phyloP scores from a whole-genome alignment of 257 asterid genomes.

The Jasminum sambac region DNA sequence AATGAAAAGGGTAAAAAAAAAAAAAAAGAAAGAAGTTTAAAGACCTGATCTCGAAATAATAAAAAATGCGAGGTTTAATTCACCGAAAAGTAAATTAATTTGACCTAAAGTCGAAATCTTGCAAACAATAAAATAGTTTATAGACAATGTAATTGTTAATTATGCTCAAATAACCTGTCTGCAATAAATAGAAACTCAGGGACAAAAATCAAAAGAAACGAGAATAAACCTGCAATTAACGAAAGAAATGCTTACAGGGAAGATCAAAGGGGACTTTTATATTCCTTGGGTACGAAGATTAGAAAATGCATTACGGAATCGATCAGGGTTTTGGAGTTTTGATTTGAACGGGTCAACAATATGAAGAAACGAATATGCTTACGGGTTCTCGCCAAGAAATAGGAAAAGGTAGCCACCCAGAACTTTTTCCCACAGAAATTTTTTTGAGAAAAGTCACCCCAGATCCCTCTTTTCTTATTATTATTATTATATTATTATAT shows the following conservation, averaged over 20 bases:
- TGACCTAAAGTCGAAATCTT: constrained; percentile 15
- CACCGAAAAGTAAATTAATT: constrained; percentile 17
- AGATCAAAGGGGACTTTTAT: constrained; percentile 29
- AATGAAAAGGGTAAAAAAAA: constrained; percentile 8
- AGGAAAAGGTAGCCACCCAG: constrained; percentile 5
- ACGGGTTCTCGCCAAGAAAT: constrained; percentile 33
- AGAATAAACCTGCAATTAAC: constrained; percentile 34
- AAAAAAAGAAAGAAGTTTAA: constrained; percentile 2
- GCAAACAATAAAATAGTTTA: constrained; percentile 3
- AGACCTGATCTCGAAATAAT: constrained; percentile 15
- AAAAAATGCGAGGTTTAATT: constrained; percentile 14
- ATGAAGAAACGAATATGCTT: constrained; percentile 51
- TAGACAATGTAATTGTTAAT: background rate
- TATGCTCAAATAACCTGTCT: constrained; percentile 19
- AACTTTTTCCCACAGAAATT: background rate
- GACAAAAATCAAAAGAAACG: background rate
- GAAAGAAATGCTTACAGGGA: constrained; percentile 13
- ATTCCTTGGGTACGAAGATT: constrained; percentile 19
- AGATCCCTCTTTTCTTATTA: constrained; percentile 3
- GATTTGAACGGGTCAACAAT: constrained; percentile 1
- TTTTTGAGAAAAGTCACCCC: constrained; percentile 17
- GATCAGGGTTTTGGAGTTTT: constrained; percentile 32
- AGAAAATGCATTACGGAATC: background rate
- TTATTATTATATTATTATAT: background rate
- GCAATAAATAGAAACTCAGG: constrained; percentile 16